These are phyloP conservation scores for Oryza coarctata DNA, from an alignment of 176 grass and related monocot genomes.

Conservation along the genomic window DNA sequence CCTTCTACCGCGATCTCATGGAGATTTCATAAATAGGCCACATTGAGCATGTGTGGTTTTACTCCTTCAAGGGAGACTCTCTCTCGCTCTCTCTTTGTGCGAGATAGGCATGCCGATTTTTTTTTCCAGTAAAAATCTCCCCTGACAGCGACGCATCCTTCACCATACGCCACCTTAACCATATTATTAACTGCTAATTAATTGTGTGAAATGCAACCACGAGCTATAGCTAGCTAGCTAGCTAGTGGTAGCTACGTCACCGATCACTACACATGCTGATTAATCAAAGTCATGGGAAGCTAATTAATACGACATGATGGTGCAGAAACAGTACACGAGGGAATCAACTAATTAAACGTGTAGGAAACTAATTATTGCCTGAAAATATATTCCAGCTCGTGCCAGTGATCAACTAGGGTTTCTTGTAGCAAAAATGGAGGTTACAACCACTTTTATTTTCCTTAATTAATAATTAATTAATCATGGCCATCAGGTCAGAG, in stretches of 20 bases:
- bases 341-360: background rate
- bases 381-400: background rate
- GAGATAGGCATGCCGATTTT: background rate
- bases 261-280: background rate
- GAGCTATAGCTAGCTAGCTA: background rate
- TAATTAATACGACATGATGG: background rate
- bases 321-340: background rate
- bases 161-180: background rate
- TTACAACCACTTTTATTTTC: background rate
- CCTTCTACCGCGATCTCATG: background rate
- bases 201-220: background rate
- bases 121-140: background rate
- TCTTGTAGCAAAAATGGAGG: background rate
- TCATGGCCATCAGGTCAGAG: background rate
- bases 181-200: background rate
- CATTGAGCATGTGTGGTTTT: slow-evolving; percentile 11
- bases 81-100: background rate
- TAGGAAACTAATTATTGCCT: background rate
- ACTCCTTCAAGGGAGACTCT: background rate
- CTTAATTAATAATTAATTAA: background rate
- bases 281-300: background rate
- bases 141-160: background rate
- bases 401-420: background rate
- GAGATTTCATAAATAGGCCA: background rate
- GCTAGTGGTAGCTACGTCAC: background rate